phyloP scores from a whole-genome alignment of 2,329 filamentous ascomycete genomes.

The Orbilia blumenaviensis region DNA sequence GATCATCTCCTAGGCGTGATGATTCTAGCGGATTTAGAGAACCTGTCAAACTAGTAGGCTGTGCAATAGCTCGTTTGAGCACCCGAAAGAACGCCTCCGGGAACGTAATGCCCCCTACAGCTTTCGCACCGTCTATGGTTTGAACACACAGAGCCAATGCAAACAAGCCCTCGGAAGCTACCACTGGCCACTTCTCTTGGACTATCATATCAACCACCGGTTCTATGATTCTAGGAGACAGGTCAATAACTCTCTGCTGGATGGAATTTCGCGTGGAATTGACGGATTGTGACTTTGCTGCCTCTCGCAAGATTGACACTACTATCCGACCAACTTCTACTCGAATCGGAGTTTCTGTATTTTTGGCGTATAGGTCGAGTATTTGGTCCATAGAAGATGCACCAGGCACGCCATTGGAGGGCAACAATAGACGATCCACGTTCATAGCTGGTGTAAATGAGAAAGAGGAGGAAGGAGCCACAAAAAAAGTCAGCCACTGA shows the following conservation, averaged over 20 bases:
- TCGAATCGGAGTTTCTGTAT: slow-evolving; percentile 63
- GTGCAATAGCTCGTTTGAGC: neutral
- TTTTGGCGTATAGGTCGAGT: slow-evolving; percentile 62
- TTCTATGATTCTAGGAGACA: slow-evolving; percentile 59
- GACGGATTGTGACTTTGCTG: slow-evolving; percentile 58
- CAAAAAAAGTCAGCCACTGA: slow-evolving; percentile 58
- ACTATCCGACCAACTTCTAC: slow-evolving; percentile 64
- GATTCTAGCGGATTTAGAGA: neutral
- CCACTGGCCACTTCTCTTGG: slow-evolving; percentile 64
- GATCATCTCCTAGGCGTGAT: neutral
- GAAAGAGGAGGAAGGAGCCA: slow-evolving; percentile 37
- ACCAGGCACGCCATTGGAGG: slow-evolving; percentile 58
- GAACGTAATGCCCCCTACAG: neutral
- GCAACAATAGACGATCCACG: slow-evolving; percentile 60
- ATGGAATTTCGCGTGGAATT: slow-evolving; percentile 56
- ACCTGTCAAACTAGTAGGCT: neutral
- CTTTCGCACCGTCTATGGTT: slow-evolving; percentile 12
- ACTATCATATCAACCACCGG: slow-evolving; percentile 63
- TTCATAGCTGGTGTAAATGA: slow-evolving; percentile 60
- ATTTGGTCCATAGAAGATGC: slow-evolving; percentile 54
- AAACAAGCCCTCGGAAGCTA: slow-evolving; percentile 65
- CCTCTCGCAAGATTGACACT: slow-evolving; percentile 63
- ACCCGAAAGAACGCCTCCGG: slow-evolving; percentile 17
- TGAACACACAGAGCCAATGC: slow-evolving; percentile 64
- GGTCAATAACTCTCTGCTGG: slow-evolving; percentile 59